These are phyloP conservation scores for Tilletia walkeri DNA, from an alignment of 1,284 basidiomycete species.

Conservation along the genomic window DNA sequence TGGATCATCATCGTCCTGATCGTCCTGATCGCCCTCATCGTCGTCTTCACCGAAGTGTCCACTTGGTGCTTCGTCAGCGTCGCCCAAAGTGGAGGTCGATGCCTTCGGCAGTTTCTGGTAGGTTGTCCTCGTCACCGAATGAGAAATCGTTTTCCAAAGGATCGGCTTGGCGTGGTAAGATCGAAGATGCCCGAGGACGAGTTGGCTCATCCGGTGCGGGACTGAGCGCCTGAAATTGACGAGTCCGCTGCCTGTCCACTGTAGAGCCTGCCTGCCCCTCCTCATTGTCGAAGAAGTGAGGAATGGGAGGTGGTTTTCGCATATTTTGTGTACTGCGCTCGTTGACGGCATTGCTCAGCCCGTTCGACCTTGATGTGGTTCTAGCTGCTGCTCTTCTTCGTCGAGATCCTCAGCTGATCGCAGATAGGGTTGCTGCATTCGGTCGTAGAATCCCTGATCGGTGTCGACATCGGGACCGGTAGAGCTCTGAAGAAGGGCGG, in stretches of 20 bases:
- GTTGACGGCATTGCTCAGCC: neutral
- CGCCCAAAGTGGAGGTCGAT: neutral
- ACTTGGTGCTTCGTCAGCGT: slow-evolving; percentile 10
- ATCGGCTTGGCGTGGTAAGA: neutral
- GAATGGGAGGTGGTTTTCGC: slow-evolving; percentile 4
- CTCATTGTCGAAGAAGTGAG: slow-evolving; percentile 9
- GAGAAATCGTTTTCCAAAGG: neutral
- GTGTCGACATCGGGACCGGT: neutral
- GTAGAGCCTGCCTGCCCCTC: neutral
- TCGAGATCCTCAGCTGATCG: neutral
- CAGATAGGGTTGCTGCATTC: neutral
- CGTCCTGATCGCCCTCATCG: neutral
- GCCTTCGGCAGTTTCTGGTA: neutral
- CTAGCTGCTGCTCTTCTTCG: neutral
- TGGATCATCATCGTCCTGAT: slow-evolving; percentile 21
- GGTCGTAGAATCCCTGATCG: neutral
- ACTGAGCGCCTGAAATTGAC: neutral
- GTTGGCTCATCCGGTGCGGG: neutral
- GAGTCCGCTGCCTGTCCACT: neutral
- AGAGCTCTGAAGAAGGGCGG: neutral
- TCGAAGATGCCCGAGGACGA: neutral
- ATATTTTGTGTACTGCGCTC: neutral
- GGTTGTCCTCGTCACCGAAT: neutral
- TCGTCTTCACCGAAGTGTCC: neutral
- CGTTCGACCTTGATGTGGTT: neutral